A percentile compares a stretch with the other conserved stretches of the same genome.
phyloP scores from a whole-genome alignment of 2,329 filamentous ascomycete genomes.

The Byssoonygena ceratinophila region DNA sequence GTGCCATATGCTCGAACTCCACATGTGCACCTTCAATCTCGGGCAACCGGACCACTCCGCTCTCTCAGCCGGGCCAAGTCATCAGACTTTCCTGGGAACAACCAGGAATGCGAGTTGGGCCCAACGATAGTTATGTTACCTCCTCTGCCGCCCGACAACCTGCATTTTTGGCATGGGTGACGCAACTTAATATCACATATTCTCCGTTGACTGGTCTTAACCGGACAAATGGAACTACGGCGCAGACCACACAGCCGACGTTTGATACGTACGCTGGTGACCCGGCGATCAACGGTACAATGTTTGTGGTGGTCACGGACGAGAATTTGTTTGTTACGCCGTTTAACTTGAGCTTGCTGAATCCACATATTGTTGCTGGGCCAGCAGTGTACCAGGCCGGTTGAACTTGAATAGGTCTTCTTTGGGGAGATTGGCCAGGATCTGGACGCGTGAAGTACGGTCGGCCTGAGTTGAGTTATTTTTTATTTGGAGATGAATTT shows the following conservation, averaged over 20 bases:
- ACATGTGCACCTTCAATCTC: slow-evolving; percentile 53
- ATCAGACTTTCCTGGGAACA: slow-evolving; percentile 63
- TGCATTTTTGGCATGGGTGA: slow-evolving; percentile 62
- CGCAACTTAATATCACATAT: slow-evolving; percentile 66
- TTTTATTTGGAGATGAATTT: not conserved
- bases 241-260: slow-evolving; percentile 49
- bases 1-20: slow-evolving; percentile 49
- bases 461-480: not conserved
- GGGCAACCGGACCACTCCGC: slow-evolving; percentile 57
- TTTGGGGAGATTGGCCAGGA: not conserved
- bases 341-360: slow-evolving; percentile 63
- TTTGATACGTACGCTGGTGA: slow-evolving; percentile 57
- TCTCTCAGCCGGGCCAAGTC: slow-evolving; percentile 63
- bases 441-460: not conserved
- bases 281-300: slow-evolving; percentile 62
- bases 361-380: slow-evolving; percentile 62
- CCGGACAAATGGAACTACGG: not conserved
- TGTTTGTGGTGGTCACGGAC: slow-evolving; percentile 70
- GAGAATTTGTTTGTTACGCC: slow-evolving; percentile 57
- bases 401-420: slow-evolving; percentile 37
- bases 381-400: slow-evolving; percentile 69
- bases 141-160: slow-evolving; percentile 47
- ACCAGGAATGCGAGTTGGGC: slow-evolving; percentile 58
- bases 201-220: slow-evolving; percentile 42
- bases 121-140: slow-evolving; percentile 74